Base-by-base conservation (phyloP, 1,139 yeast genomes). In the Yamadazyma membranifaciens region DNA sequence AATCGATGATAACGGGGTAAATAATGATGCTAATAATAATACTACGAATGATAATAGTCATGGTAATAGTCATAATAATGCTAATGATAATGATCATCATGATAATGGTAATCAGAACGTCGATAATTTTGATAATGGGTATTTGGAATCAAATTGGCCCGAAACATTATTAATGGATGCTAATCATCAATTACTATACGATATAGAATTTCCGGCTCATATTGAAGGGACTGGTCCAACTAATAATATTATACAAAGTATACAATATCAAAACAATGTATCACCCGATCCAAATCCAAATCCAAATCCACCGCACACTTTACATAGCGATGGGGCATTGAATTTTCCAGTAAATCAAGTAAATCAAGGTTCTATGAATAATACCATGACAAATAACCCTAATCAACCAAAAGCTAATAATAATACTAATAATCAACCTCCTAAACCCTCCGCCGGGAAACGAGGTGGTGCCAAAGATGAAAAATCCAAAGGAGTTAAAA, bases 111-210 rank as follows among this genome's bases (percentile, higher is more conserved):
- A 25, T 22, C 15, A 9, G 9, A 26, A 11, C 11, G 33, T 30
- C 33, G 14, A 32, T 4, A 36, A 25, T 16, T 31, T 31, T 27
- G 13, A 31, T 16, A 27, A 25, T 20, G 28, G 20, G 4, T 40
- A 38, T 22, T 6, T 75, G n/a, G 78, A 76, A 42, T 63, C 73
- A 3, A 61, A 64, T 35, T 75, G 78, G 69, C 64, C 74, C 2
- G 56, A 66, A 30, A 59, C 64, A 35, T 49, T 71, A 33, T 48
- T 70, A 25, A 63, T 71, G 59, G 75, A 67, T 34, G 54, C 66
- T 3, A 56, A 57, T 28, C 42, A 45, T 12, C 45, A 48, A 9
- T 32, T 48, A 9, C 48, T 52, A 11, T 52, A 49, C 31, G 55
- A 52, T 31, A 49, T 53, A 49, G 54, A 51, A 11, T 49, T 52